phyloP scores from a whole-genome alignment of 192 early-diverging fungal genomes.

The Coemansia furcata region DNA sequence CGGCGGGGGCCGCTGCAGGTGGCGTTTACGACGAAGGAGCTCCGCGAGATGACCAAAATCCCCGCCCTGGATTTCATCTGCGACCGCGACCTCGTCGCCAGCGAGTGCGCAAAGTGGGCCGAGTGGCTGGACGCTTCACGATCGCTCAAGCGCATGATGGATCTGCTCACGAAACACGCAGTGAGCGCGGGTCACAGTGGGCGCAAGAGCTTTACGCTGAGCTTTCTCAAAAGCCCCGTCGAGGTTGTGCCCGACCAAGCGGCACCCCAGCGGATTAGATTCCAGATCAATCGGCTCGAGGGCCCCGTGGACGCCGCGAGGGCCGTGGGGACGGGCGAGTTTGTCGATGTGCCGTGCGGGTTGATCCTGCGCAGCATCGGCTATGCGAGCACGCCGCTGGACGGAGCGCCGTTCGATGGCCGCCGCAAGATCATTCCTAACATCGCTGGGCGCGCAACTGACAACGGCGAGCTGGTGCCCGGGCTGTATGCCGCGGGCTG shows the following conservation, averaged over 20 bases:
- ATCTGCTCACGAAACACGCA: conserved; percentile 67
- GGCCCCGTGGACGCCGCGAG: conserved; percentile 55
- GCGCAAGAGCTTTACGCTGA: conserved; percentile 58
- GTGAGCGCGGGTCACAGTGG: neutral
- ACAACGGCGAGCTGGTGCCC: conserved; percentile 48
- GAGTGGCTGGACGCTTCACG: conserved; percentile 53
- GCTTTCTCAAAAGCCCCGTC: conserved; percentile 72
- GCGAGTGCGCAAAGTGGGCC: conserved; percentile 50
- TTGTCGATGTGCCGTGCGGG: conserved; percentile 59
- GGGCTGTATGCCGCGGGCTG: conserved; percentile 90
- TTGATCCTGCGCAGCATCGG: conserved; percentile 83
- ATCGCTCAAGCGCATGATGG: conserved; percentile 81
- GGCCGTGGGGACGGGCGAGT: conserved; percentile 63
- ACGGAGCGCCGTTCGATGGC: conserved; percentile 73
- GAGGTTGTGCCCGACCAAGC: conserved; percentile 44
- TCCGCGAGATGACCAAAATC: conserved; percentile 87
- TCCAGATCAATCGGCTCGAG: conserved; percentile 68
- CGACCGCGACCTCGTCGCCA: conserved; percentile 59
- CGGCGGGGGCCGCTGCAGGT: conserved; percentile 92
- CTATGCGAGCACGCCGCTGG: conserved; percentile 71
- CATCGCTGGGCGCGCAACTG: conserved; percentile 67
- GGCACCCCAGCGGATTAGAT: conserved; percentile 28
- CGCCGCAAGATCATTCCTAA: conserved; percentile 73
- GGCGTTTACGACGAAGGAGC: conserved; percentile 92
- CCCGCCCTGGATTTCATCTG: conserved; percentile 61